These are phyloP conservation scores for Xylariales sp. DNA, from an alignment of 2,329 filamentous ascomycete species.

Conservation along the genomic window DNA sequence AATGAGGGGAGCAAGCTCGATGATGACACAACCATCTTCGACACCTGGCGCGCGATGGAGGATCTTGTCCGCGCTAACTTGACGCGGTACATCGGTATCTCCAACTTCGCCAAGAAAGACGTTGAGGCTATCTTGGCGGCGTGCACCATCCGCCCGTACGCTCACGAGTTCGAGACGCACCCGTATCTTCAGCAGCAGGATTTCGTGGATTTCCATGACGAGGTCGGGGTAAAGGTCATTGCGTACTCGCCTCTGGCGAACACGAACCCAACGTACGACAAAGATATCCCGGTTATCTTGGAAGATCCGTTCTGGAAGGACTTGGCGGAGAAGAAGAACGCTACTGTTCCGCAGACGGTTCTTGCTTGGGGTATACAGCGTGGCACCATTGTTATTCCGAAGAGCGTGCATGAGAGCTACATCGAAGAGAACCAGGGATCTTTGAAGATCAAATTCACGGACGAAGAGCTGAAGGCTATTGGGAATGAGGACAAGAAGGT, in stretches of 20 bases:
- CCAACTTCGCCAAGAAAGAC: slow-evolving; percentile 49
- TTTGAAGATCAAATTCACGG: slow-evolving; percentile 38
- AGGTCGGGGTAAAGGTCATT: slow-evolving; percentile 37
- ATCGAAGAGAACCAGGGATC: slow-evolving; percentile 44
- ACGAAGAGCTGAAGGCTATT: slow-evolving; percentile 32
- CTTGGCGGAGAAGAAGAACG: slow-evolving; percentile 35
- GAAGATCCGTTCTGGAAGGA: slow-evolving; percentile 34
- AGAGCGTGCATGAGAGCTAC: slow-evolving; percentile 37
- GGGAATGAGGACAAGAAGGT: slow-evolving; percentile 24
- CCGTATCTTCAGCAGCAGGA: slow-evolving; percentile 47
- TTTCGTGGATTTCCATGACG: slow-evolving; percentile 39
- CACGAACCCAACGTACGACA: slow-evolving; percentile 41
- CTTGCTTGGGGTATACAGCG: slow-evolving; percentile 44
- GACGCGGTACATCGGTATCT: slow-evolving; percentile 55
- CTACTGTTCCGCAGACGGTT: slow-evolving; percentile 38
- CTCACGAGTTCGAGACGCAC: slow-evolving; percentile 54
- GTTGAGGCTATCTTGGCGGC: slow-evolving; percentile 34
- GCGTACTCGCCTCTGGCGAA: slow-evolving; percentile 49
- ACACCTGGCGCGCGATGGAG: slow-evolving; percentile 57
- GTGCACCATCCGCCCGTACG: slow-evolving; percentile 45
- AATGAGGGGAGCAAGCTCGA: slow-evolving; percentile 23
- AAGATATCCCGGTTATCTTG: slow-evolving; percentile 28
- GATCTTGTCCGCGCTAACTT: slow-evolving; percentile 47
- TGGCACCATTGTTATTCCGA: slow-evolving; percentile 46
- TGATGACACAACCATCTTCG: slow-evolving; percentile 23